Base-by-base conservation (phyloP, 1,139 yeast species). In the Geotrichum carabidarum region DNA sequence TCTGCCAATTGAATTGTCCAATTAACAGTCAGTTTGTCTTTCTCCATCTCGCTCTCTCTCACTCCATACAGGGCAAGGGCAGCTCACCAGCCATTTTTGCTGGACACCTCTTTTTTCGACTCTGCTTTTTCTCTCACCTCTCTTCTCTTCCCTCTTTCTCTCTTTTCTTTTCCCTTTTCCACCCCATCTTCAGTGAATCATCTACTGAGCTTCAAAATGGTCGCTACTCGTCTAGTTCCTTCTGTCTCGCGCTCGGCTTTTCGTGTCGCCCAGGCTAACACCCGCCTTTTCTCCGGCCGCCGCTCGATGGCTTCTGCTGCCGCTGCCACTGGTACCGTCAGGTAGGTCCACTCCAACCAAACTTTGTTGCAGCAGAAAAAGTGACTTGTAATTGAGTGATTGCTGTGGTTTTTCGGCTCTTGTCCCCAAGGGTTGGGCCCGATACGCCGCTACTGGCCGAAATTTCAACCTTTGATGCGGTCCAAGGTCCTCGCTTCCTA, bases 241-340 rank as follows among this genome's bases (percentile, higher is more conserved):
- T 80, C 89, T 75, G 78, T 89, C 71, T 82, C 95, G 70, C 90
- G 91, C 79, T 81, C 86, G 75, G 95, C 96, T 71, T 82, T 85
- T 77, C 83, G 83, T 76, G 93, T 93, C 70, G 94, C 93, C 70
- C 86, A 83, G 81, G 88, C 90, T 74, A 84, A 84, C 78, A 67
- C 69, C 68, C 70, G 75, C 61, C 77, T 81, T 75, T 82, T 84
- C 75, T 63, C 63, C 59, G 58, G 61, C 57, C 75, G 78, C 76
- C 88, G 95, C 79, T 82, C 88, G 73, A 78, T 86, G 77, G 96
- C 96, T 68, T 80, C 95, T 69, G 89, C 91, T 73, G 86, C 91
- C 65, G 82, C 88, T 69, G 77, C 83, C 65, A 76, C 78, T 72
- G 97, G 97, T 82, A 84, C 87, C 76, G 90, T 90, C 72, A 87